These are phyloP conservation scores for Bruguiera hainesii DNA, from an alignment of 441 rosid genomes.

Conservation along the genomic window DNA sequence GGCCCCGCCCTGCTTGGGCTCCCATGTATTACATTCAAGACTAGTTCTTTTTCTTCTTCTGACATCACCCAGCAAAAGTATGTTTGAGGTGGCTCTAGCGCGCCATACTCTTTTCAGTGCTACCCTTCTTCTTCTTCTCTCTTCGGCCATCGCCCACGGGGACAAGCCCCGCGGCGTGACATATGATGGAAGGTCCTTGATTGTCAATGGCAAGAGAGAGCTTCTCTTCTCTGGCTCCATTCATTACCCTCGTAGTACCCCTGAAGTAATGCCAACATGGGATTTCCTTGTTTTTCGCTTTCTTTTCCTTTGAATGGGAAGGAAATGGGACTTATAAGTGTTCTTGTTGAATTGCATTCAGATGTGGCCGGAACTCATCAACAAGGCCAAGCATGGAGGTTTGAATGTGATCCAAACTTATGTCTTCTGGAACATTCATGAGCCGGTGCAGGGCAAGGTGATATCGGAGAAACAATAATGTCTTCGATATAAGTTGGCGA, in stretches of 20 bases:
- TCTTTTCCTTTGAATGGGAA: background rate
- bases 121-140: constrained; percentile 27
- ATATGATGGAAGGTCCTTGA: constrained; percentile 72
- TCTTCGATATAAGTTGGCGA: background rate
- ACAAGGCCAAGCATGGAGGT: constrained; percentile 69
- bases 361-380: constrained; percentile 73
- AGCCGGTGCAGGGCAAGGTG: constrained; percentile 73
- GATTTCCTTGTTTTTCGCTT: background rate
- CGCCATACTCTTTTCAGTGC: constrained; percentile 16
- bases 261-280: constrained; percentile 43
- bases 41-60: no score
- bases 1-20: no score
- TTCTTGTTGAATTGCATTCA: constrained; percentile 18
- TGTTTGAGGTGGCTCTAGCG: constrained; percentile 14
- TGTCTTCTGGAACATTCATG: constrained; percentile 82
- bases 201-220: constrained; percentile 71
- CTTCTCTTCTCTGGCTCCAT: constrained; percentile 89
- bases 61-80: background rate
- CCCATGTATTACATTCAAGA: no score
- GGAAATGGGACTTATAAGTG: background rate
- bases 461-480: no score
- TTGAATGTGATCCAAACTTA: constrained; percentile 76
- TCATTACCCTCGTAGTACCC: constrained; percentile 90
- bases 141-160: constrained; percentile 23
- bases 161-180: constrained; percentile 32